Conservation (phyloP, 306 rosid genomes). For the Vicia villosa region DNA sequence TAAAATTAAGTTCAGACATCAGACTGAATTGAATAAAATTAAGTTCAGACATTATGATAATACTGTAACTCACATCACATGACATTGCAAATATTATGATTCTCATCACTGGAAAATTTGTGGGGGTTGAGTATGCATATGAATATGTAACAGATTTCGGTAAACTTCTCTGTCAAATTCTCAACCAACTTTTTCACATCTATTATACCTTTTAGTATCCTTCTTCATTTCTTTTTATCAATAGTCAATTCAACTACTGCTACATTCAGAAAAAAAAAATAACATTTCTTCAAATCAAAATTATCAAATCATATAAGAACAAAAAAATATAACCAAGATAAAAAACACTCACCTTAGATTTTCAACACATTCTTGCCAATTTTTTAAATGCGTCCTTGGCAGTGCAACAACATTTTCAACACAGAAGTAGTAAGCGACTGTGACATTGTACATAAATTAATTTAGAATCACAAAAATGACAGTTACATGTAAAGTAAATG, state of each 20-base stretch:
- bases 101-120: slow-evolving; percentile 85
- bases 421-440: slow-evolving; percentile 58
- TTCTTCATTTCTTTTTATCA: slow-evolving; percentile 69
- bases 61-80: slow-evolving; percentile 61
- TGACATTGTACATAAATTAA: background rate
- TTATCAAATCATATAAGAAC: background rate
- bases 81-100: slow-evolving; percentile 80
- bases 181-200: slow-evolving; percentile 60
- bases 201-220: slow-evolving; percentile 67
- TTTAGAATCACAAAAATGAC: background rate
- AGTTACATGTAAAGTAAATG: background rate
- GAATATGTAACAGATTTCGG: slow-evolving; percentile 45
- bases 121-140: slow-evolving; percentile 51
- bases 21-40: slow-evolving; percentile 19
- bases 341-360: slow-evolving; percentile 57
- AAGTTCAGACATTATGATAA: background rate
- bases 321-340: background rate
- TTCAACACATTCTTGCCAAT: slow-evolving; percentile 51
- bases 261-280: slow-evolving; percentile 22
- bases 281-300: background rate
- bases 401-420: slow-evolving; percentile 68
- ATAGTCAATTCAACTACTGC: slow-evolving; percentile 55
- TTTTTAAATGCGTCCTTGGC: slow-evolving; percentile 73
- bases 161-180: slow-evolving; percentile 44
- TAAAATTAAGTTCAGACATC: background rate